Percentiles rank a stretch among this genome's conserved stretches.
Conservation (phyloP, 768 basidiomycete genomes). For the Kwoniella bestiolae region DNA sequence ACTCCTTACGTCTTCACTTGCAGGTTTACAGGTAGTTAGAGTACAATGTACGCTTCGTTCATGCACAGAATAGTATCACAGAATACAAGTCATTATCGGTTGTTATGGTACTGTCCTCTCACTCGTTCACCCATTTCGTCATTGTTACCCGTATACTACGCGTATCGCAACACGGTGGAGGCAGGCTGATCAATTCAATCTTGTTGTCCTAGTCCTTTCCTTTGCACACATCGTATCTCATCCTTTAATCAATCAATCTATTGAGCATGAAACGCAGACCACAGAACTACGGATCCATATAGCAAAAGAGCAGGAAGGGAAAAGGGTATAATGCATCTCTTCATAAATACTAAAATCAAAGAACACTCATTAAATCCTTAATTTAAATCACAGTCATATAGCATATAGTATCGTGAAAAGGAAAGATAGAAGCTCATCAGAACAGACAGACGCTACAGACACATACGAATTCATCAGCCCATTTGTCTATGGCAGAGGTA, state of each 20-base stretch:
- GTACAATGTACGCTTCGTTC: too few species aligned
- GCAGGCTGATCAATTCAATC: too few species aligned
- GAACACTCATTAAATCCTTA: too few species aligned
- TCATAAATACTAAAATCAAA: not conserved
- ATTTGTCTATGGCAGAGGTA: not conserved
- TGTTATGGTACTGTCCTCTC: too few species aligned
- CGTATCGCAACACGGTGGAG: not conserved
- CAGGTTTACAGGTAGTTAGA: not conserved
- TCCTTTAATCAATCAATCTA: not conserved
- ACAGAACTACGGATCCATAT: not conserved
- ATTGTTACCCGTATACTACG: not conserved
- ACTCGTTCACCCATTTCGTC: not conserved
- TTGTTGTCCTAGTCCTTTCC: not conserved
- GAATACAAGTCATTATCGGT: not conserved
- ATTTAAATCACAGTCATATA: not conserved
- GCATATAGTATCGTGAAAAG: not conserved
- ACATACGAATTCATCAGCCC: not conserved
- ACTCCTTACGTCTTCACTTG: too few species aligned
- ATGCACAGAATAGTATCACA: too few species aligned
- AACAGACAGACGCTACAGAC: conserved; percentile 41
- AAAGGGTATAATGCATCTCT: not conserved
- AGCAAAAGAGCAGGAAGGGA: not conserved
- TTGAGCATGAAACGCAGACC: not conserved
- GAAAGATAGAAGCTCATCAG: too few species aligned
- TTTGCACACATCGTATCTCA: not conserved